Evolutionary conservation across 2,329 filamentous ascomycete species (phyloP).

Genomic region (Dichotomopilus funicola): DNA sequence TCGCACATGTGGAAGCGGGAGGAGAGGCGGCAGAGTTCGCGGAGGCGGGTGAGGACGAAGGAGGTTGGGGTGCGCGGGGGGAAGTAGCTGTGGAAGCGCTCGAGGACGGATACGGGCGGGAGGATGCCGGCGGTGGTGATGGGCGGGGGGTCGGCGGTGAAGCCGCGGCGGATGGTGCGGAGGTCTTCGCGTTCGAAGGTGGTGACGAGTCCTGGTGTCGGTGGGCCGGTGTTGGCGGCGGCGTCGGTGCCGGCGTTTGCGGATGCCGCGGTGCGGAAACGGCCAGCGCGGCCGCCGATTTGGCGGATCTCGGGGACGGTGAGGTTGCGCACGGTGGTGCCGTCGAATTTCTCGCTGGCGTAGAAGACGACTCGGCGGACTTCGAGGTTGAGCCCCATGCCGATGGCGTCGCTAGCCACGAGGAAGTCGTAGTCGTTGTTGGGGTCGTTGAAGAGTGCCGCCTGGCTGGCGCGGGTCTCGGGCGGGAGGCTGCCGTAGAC

Average conservation of each 20-base stretch:
- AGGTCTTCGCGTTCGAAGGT: slow-evolving; percentile 69
- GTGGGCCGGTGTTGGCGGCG: neutral
- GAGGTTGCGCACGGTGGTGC: slow-evolving; percentile 50
- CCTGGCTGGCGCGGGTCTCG: slow-evolving; percentile 87
- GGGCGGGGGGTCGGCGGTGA: slow-evolving; percentile 57
- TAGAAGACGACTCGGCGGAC: slow-evolving; percentile 91
- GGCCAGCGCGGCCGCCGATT: slow-evolving; percentile 86
- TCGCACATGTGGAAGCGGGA: slow-evolving; percentile 64
- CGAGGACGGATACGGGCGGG: slow-evolving; percentile 63
- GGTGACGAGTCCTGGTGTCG: slow-evolving; percentile 63
- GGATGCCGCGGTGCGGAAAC: slow-evolving; percentile 67
- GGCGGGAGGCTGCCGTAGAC: slow-evolving; percentile 90
- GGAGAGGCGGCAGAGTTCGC: slow-evolving; percentile 60
- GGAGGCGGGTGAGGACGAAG: slow-evolving; percentile 71
- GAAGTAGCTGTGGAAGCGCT: slow-evolving; percentile 76
- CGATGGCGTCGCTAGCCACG: slow-evolving; percentile 78
- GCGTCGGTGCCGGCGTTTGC: slow-evolving; percentile 28
- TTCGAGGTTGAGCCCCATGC: slow-evolving; percentile 92
- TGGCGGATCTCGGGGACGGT: slow-evolving; percentile 80
- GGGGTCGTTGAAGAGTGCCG: slow-evolving; percentile 87
- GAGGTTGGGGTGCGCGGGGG: slow-evolving; percentile 73
- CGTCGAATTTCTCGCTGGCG: slow-evolving; percentile 65
- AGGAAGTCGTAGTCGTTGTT: slow-evolving; percentile 93
- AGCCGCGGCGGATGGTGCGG: slow-evolving; percentile 51
- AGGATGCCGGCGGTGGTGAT: slow-evolving; percentile 66